Base-by-base conservation (phyloP, 805 yeast species). In the Groenewaldozyma salmanticensis region DNA sequence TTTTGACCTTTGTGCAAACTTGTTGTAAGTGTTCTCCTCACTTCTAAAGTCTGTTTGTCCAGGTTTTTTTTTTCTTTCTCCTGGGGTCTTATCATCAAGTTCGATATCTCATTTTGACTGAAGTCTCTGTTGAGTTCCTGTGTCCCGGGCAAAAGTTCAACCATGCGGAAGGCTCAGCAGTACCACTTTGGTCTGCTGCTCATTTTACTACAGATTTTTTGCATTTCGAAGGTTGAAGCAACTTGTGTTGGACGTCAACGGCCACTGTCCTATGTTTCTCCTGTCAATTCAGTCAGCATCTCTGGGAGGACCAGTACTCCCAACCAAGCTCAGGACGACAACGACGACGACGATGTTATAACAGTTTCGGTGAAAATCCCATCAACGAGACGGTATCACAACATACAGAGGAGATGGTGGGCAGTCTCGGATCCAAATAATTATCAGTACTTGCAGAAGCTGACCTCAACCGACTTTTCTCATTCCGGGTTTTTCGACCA, bases 371-470 rank as follows among this genome's bases (percentile, higher is more conserved):
- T 53, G 5, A 42, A 35, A 15, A 40, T 54, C 21, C 57, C 58
- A 5, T 29, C 51, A 2, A 38, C 46, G 15, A 31, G 46, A 15
- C 44, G 48, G 31, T 45, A 51, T 31, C 46, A 50, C 40, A 48
- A 52, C 35, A 22, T 54, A 21, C 38, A 42, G 16, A 48, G 59
- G 21, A 40, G 56, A 19, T 54, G 59, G 59, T 50, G 53, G 52
- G 52, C 55, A 27, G 39, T 47, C 9, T 36, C 52, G 2, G 59
- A 54, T 36, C 58, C 59, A 9, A 52, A 52, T 33, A 46, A 44
- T 15, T 35, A 38, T 2, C 13, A 33, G 5, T 22, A 33, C 2
- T 20, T 43, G 31, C 16, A 31, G 27, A 29, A 27, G 6, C 16
- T 43, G 11, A 22, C 9, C 24, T 7, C 21, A 11, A 13, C 5